Conservation (phyloP, 164 flowering plant genomes). For the Protea cynaroides region DNA sequence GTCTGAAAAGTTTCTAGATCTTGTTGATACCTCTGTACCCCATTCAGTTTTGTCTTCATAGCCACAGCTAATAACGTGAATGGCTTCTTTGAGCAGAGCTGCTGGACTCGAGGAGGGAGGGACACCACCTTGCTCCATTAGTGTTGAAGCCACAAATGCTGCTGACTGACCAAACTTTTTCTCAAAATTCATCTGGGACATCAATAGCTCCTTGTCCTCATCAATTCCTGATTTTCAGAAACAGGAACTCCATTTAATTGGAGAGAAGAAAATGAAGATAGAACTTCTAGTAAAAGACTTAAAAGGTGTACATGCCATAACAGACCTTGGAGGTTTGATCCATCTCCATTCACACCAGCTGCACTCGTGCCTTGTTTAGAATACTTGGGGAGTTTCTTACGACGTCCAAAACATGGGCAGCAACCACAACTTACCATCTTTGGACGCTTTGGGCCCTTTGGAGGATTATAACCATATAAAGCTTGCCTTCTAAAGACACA, state of each 20-base stretch:
- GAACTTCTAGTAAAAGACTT: background rate
- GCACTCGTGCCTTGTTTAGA: constrained; percentile 21
- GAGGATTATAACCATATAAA: constrained; percentile 86
- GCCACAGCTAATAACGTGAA: constrained; percentile 95
- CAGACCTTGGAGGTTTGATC: constrained; percentile 37
- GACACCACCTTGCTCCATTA: constrained; percentile 91
- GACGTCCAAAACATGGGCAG: constrained; percentile 82
- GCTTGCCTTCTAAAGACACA: constrained; percentile 95
- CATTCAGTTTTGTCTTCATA: constrained; percentile 97
- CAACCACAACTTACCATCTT: constrained; percentile 94
- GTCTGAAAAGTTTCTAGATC: background rate
- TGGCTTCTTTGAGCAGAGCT: constrained; percentile 91
- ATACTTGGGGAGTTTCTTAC: constrained; percentile 46
- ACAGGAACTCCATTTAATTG: background rate
- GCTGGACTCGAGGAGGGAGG: constrained; percentile 94
- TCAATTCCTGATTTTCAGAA: constrained; percentile 32
- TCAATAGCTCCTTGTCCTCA: constrained; percentile 67
- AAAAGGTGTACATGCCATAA: background rate
- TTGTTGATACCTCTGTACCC: constrained; percentile 70
- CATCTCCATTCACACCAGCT: constrained; percentile 30
- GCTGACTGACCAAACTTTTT: constrained; percentile 89
- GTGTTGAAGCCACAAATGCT: constrained; percentile 78
- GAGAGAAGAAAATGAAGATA: background rate
- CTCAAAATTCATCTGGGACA: constrained; percentile 89
- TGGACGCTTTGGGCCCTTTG: constrained; percentile 86